These are phyloP conservation scores for Sphagnum magellanicum DNA, from an alignment of 228 moss, liverwort and hornwort species.

Conservation along the genomic window DNA sequence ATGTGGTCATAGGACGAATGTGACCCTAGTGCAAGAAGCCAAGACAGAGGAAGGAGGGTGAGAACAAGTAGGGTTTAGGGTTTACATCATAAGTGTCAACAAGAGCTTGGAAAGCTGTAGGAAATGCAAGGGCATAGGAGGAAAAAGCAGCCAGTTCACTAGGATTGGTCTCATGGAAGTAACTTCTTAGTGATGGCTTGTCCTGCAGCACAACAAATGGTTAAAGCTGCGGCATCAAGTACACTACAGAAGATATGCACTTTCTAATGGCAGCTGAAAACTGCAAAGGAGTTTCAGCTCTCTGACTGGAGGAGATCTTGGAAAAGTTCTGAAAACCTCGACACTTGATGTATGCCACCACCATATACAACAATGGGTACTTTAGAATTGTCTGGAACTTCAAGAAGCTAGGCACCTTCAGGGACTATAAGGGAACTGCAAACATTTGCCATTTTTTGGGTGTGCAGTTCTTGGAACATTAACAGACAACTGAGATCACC, in stretches of 20 bases:
- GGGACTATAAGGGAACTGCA: no score
- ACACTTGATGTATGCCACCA: no score
- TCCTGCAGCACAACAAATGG: conserved; percentile 37
- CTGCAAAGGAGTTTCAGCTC: background rate
- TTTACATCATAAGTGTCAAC: conserved; percentile 91
- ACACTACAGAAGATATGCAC: no score
- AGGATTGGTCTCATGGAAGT: conserved; percentile 74
- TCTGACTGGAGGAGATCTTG: background rate
- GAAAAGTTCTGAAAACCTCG: no score
- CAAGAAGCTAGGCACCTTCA: no score
- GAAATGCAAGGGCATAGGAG: conserved; percentile 88
- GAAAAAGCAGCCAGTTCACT: conserved; percentile 93
- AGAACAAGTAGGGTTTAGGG: background rate
- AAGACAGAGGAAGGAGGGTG: background rate
- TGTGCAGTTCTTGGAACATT: no score
- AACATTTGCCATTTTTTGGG: no score
- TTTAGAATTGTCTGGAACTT: no score
- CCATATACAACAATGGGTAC: no score
- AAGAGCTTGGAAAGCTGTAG: conserved; percentile 92
- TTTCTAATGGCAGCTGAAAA: no score
- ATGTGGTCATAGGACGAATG: background rate
- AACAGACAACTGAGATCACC: no score
- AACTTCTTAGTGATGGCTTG: conserved; percentile 28
- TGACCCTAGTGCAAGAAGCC: background rate
- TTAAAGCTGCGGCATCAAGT: no score